Conservation (phyloP, 169 alveolate species). For the Babesia microti region DNA sequence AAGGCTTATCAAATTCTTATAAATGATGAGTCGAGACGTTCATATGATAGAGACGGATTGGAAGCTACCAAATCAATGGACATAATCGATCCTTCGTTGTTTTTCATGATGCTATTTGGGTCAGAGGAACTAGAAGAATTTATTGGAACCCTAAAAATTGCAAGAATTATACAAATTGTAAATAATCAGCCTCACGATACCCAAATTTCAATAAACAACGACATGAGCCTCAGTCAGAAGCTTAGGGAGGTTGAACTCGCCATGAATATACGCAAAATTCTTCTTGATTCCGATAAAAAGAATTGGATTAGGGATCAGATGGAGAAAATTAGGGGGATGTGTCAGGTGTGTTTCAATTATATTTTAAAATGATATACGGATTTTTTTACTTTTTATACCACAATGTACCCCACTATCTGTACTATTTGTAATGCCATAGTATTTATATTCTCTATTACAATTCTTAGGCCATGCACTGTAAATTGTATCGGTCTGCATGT, state of each 20-base stretch:
- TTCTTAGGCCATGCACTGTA: too few species aligned
- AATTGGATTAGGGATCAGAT: slow-evolving; percentile 19
- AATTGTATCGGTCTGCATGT: too few species aligned
- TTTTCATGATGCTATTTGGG: slow-evolving; percentile 57
- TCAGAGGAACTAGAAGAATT: slow-evolving; percentile 52
- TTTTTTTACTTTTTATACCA: too few species aligned
- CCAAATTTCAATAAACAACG: slow-evolving; percentile 2
- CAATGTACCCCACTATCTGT: too few species aligned
- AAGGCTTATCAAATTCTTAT: slow-evolving; percentile 58
- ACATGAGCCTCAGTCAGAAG: slow-evolving; percentile 45
- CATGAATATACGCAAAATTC: slow-evolving; percentile 22
- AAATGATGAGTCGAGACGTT: slow-evolving; percentile 38
- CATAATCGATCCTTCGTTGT: slow-evolving; percentile 34
- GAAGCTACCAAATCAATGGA: slow-evolving; percentile 34
- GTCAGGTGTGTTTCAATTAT: too few species aligned
- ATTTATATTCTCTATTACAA: too few species aligned
- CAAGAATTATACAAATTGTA: slow-evolving; percentile 22
- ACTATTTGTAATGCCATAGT: too few species aligned
- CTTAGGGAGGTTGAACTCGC: slow-evolving; percentile 52
- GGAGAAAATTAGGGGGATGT: too few species aligned
- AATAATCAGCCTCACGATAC: slow-evolving; percentile 4
- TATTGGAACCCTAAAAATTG: slow-evolving; percentile 48
- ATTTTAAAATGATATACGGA: too few species aligned
- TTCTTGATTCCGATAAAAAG: slow-evolving; percentile 27
- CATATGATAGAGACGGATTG: slow-evolving; percentile 42